phyloP scores from a whole-genome alignment of 2,329 filamentous ascomycete genomes.

The Paradendryphiella salina region DNA sequence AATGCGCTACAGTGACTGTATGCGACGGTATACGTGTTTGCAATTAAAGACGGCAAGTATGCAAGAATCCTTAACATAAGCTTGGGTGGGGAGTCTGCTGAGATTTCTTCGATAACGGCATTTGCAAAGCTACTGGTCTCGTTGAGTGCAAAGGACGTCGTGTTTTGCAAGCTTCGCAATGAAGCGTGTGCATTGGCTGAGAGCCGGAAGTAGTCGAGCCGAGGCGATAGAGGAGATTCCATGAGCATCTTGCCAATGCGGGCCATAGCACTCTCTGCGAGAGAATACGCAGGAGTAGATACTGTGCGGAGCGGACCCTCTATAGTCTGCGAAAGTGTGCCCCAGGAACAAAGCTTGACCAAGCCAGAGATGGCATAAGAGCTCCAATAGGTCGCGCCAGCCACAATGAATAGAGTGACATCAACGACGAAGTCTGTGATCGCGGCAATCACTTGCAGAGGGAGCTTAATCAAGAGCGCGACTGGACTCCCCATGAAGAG shows the following conservation, averaged over 20 bases:
- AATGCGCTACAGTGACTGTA: constrained; percentile 19
- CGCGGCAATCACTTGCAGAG: constrained; percentile 72
- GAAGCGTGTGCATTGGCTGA: constrained; percentile 46
- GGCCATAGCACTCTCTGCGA: constrained; percentile 43
- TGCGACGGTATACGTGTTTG: constrained; percentile 3
- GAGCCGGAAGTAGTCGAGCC: constrained; percentile 42
- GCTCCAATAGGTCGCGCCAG: constrained; percentile 52
- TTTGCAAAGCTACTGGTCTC: constrained; percentile 34
- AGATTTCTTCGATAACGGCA: constrained; percentile 31
- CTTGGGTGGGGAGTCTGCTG: constrained; percentile 24
- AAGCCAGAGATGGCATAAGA: constrained; percentile 35
- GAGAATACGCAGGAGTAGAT: constrained; percentile 36
- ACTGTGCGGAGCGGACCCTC: constrained; percentile 27
- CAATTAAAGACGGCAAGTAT: constrained; percentile 20
- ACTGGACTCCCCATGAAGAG: constrained; percentile 79
- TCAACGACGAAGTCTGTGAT: constrained; percentile 81
- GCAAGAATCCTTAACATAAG: constrained; percentile 23
- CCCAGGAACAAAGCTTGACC: constrained; percentile 25
- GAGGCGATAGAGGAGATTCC: constrained; percentile 33
- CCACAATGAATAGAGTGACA: constrained; percentile 66
- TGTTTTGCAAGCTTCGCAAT: constrained; percentile 44
- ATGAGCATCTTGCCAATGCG: constrained; percentile 41
- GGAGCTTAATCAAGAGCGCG: constrained; percentile 65
- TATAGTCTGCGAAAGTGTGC: constrained; percentile 21
- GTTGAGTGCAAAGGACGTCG: constrained; percentile 41